phyloP scores from a whole-genome alignment of 495 filamentous ascomycete genomes.

The Stereocaulon alpinum region DNA sequence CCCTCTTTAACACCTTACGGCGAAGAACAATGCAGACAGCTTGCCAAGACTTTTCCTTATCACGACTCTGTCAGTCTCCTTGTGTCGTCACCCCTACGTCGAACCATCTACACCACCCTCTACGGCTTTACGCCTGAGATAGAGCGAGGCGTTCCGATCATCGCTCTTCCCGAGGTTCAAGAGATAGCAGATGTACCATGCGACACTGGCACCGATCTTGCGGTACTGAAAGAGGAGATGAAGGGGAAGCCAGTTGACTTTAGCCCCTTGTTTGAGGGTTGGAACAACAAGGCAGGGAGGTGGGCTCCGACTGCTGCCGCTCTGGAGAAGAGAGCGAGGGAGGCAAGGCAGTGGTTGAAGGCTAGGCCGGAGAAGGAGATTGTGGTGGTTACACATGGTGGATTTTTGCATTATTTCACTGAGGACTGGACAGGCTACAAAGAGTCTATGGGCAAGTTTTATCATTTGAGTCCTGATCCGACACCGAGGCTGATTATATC shows the following conservation, averaged over 20 bases:
- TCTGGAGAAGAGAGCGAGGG: conserved; percentile 51
- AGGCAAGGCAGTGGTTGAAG: conserved; percentile 59
- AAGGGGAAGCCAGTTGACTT: conserved; percentile 52
- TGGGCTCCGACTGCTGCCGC: conserved; percentile 50
- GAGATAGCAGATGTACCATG: conserved; percentile 69
- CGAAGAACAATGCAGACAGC: conserved; percentile 58
- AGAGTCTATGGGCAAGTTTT: conserved; percentile 13
- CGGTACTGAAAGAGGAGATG: conserved; percentile 37
- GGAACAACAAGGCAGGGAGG: conserved; percentile 57
- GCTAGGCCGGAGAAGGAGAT: conserved; percentile 47
- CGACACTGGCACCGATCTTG: conserved; percentile 58
- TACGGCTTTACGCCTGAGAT: conserved; percentile 53
- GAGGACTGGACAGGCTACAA: conserved; percentile 62
- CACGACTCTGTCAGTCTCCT: conserved; percentile 57
- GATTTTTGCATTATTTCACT: conserved; percentile 67
- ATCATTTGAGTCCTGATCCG: too few species aligned
- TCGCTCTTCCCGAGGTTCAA: conserved; percentile 70
- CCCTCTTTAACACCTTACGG: conserved; percentile 71
- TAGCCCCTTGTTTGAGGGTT: conserved; percentile 46
- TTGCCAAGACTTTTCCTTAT: conserved; percentile 52
- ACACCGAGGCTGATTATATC: background rate
- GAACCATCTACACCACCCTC: conserved; percentile 75
- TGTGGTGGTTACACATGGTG: conserved; percentile 65
- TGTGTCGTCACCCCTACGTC: conserved; percentile 71
- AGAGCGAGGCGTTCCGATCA: conserved; percentile 41